A percentile compares a stretch with the other conserved stretches of the same genome.
phyloP scores from a whole-genome alignment of 1,139 yeast genomes.

The Taphrina communis region DNA sequence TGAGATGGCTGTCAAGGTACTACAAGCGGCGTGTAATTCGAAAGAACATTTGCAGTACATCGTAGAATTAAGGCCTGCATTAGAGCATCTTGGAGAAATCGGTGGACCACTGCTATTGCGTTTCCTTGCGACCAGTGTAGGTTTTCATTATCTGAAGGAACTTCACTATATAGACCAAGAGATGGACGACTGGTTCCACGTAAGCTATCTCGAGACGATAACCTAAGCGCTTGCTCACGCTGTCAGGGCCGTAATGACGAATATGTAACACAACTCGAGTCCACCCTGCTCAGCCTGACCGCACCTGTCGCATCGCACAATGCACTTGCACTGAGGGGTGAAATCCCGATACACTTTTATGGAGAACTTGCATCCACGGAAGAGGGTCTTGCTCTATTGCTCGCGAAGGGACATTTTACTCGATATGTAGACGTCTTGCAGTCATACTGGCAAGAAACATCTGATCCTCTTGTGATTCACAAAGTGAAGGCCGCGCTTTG shows the following conservation, averaged over 20 bases:
- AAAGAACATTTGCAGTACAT: constrained; percentile 57
- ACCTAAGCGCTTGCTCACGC: background rate
- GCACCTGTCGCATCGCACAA: background rate
- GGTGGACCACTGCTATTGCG: constrained; percentile 61
- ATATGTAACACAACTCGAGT: constrained; percentile 63
- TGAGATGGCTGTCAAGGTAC: constrained; percentile 60
- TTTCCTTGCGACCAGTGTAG: constrained; percentile 62
- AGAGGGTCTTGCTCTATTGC: constrained; percentile 68
- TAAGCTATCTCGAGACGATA: constrained; percentile 5
- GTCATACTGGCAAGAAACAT: constrained; percentile 51
- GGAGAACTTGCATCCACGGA: constrained; percentile 79
- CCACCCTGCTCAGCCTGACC: constrained; percentile 42
- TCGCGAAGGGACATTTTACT: constrained; percentile 58
- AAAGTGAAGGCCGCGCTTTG: constrained; percentile 77
- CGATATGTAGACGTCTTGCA: constrained; percentile 52
- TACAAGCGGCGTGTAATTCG: constrained; percentile 58
- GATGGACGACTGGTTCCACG: constrained; percentile 65
- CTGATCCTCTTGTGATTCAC: constrained; percentile 50
- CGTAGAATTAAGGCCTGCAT: constrained; percentile 57
- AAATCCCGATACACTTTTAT: constrained; percentile 71
- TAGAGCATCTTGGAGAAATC: constrained; percentile 56
- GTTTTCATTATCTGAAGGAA: constrained; percentile 61
- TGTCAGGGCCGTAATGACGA: constrained; percentile 56
- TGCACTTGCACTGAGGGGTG: background rate
- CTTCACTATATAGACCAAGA: constrained; percentile 63